Base-by-base conservation (phyloP, 495 filamentous ascomycete species). In the Tuber umbilicatum region DNA sequence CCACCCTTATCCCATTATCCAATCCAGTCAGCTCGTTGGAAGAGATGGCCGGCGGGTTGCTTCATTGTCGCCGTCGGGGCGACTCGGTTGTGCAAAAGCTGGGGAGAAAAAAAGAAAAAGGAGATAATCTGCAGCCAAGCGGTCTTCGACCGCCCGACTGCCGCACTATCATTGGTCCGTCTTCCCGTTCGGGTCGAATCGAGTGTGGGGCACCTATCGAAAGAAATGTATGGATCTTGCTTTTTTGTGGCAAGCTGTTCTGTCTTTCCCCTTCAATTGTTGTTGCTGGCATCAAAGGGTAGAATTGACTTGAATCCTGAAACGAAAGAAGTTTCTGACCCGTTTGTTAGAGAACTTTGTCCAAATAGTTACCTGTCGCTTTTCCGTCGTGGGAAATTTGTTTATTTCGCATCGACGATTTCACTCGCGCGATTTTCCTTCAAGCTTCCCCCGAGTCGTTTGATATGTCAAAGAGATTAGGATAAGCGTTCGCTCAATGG, bases 281-380 rank as follows among this genome's bases (percentile, higher is more conserved):
- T 35, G 55, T 64, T 19, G 31, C 55, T 64, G 14, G 50, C 50
- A 31, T 64, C 27, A 64, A 64, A 64, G 55, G 55, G 55, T 19
- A 35, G 55, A 31, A 35, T 64, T 64, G 55, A 35, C 55, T 64
- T 64, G 31, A 35, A 64, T 64, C 55, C 55, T 64, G 55, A 64
- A 64, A 64, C 55, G 55, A 64, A 35, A 64, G 55, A 64, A 64
- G 55, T 64, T 64, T 64, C 55, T 64, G 35, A 64, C 55, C 27
- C 3, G 55, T 64, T 64, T 64, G 55, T 64, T 35, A 64, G 55
- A 64, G 55, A 35, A 64, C 55, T 16, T 31, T 64, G 55, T 64
- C 35, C 55, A 12, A 64, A 64, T 64, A 64, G 31, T 64, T 64
- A 64, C 55, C 55, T 64, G 31, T 64, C 55, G 55, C 55, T 64